Evolutionary conservation across 2,329 filamentous ascomycete genomes (phyloP).

Genomic region (Torrubiella hemipterigena): DNA sequence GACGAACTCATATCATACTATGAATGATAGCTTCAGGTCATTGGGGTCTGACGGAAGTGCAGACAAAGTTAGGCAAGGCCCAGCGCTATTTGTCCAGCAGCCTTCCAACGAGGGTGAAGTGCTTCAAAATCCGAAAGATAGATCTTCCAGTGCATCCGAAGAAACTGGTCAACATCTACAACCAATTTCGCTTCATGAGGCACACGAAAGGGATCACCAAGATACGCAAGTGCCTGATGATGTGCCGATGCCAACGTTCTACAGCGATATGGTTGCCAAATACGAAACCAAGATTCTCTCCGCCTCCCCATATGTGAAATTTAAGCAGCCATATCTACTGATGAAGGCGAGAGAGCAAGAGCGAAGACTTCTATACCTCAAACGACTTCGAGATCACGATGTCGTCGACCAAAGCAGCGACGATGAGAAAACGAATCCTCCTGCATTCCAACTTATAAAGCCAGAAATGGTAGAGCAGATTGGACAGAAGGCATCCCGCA

Average conservation of each 20-base stretch:
- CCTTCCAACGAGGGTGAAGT: slow-evolving; percentile 24
- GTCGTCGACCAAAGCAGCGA: slow-evolving; percentile 42
- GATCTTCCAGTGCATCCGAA: slow-evolving; percentile 18
- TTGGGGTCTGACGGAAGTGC: slow-evolving; percentile 15
- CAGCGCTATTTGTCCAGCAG: slow-evolving; percentile 20
- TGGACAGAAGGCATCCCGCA: slow-evolving; percentile 65
- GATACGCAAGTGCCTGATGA: slow-evolving; percentile 59
- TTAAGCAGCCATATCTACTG: slow-evolving; percentile 83
- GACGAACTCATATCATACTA: slow-evolving; percentile 25
- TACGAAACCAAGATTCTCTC: slow-evolving; percentile 90
- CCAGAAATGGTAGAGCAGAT: slow-evolving; percentile 90
- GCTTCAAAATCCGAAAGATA: no score
- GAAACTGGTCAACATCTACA: slow-evolving; percentile 13
- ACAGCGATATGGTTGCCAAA: slow-evolving; percentile 88
- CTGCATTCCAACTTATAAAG: slow-evolving; percentile 80
- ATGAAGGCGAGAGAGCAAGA: slow-evolving; percentile 90
- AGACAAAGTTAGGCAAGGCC: slow-evolving; percentile 16
- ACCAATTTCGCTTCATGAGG: slow-evolving; percentile 26
- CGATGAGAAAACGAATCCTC: slow-evolving; percentile 50
- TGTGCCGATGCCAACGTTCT: slow-evolving; percentile 78
- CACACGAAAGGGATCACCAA: slow-evolving; percentile 29
- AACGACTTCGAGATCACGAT: slow-evolving; percentile 69
- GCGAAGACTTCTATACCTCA: slow-evolving; percentile 68
- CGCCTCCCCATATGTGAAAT: slow-evolving; percentile 91
- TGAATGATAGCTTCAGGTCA: slow-evolving; percentile 26